Conservation (phyloP, 441 rosid species). For the Omphalea diandra region DNA sequence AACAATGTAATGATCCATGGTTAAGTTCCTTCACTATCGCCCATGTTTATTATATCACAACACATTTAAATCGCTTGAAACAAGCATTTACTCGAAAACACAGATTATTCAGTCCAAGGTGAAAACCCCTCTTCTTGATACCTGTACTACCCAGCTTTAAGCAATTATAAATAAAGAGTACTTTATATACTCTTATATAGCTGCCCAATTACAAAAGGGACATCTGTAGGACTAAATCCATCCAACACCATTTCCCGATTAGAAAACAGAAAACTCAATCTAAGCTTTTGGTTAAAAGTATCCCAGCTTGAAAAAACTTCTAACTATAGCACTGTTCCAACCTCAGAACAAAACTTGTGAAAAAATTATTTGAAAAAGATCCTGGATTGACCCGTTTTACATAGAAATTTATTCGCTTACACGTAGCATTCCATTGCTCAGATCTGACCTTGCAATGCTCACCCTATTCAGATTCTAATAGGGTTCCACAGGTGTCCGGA, state of each 20-base stretch:
- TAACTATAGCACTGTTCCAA: conserved; percentile 3
- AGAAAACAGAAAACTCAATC: background rate
- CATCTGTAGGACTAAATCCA: background rate
- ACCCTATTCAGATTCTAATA: conserved; percentile 21
- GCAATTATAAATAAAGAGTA: no score
- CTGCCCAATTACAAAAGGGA: no score
- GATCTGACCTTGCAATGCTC: background rate
- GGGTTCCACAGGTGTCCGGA: conserved; percentile 75
- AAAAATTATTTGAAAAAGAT: conserved; percentile 27
- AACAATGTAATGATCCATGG: no score
- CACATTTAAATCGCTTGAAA: no score
- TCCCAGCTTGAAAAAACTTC: background rate
- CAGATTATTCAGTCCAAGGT: no score
- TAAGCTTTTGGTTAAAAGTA: background rate
- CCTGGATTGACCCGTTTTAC: conserved; percentile 11
- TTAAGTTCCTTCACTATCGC: no score
- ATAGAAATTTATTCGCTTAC: conserved; percentile 25
- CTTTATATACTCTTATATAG: no score
- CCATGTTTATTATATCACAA: no score
- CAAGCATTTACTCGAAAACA: no score
- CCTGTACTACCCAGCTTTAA: no score
- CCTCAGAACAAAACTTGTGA: conserved; percentile 25
- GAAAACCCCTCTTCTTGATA: no score
- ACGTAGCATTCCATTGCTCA: background rate
- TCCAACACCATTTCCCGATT: background rate